These are phyloP conservation scores for Coniochaeta ligniaria DNA, from an alignment of 2,329 filamentous ascomycete genomes.

Conservation along the genomic window DNA sequence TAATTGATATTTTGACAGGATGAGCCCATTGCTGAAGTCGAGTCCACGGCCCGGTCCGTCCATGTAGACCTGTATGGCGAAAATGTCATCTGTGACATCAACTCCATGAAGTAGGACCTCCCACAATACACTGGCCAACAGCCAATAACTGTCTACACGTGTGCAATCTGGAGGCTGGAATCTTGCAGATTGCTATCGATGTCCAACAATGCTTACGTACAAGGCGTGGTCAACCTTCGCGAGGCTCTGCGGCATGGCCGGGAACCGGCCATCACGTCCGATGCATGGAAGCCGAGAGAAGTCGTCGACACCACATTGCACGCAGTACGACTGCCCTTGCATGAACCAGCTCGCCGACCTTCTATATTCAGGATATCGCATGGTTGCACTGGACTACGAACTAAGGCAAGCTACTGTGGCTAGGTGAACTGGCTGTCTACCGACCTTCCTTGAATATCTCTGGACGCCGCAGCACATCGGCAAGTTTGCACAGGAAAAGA, in stretches of 20 bases:
- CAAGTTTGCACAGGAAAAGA: not conserved
- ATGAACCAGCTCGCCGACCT: not conserved
- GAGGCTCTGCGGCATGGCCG: not conserved
- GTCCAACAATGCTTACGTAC: not conserved
- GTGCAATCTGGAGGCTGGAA: not conserved
- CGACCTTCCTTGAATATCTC: not conserved
- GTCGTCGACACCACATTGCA: not conserved
- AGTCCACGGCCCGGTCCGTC: not conserved
- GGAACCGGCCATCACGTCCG: not conserved
- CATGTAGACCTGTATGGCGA: too few species aligned
- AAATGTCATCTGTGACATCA: too few species aligned
- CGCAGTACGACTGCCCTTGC: not conserved
- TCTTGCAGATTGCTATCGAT: not conserved
- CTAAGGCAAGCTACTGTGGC: not conserved
- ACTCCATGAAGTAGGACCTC: too few species aligned
- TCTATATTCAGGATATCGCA: not conserved
- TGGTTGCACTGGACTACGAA: not conserved
- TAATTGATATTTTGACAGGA: too few species aligned
- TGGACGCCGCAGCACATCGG: not conserved
- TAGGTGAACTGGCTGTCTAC: not conserved
- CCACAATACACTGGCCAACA: too few species aligned
- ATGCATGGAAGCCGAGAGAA: not conserved
- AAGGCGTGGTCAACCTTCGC: not conserved
- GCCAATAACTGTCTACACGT: too few species aligned
- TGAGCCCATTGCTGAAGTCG: not conserved